Evolutionary conservation across 1,284 basidiomycete genomes (phyloP), one percentile per base, ranked within the genome.

Genomic region (Moniliophthora roreri): DNA sequence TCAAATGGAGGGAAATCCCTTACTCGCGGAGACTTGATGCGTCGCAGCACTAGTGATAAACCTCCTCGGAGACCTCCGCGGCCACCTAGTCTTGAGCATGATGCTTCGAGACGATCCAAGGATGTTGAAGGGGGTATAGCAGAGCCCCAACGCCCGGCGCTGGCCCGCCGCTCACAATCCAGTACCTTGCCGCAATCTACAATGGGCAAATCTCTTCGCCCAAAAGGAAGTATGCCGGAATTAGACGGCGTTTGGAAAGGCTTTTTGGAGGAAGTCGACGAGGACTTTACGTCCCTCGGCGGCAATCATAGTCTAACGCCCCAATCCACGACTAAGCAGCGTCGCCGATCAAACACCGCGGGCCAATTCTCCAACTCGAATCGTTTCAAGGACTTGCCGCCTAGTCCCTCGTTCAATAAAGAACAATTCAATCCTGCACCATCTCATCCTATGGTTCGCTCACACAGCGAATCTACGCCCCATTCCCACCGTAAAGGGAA

Each of bases 11-110:
- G 28, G 28, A 6, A 32, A 32, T 11, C 39, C 32, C 28, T n/a
- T 7, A 36, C 28, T 11, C 20, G 10, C 18, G 23, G 13, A 26
- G 38, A 50, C 8, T 10, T 18, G n/a, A 20, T 4, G 16, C n/a
- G 15, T 15, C 36, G 32, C 15, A 34, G 20, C 10, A 20, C 13
- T 16, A 23, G 3, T 36, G 16, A 16, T 26, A 18, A 39, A 28
- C 24, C 60, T 38, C 64, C 65, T 38, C 54, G 38, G 53, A 64
- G 65, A 24, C 65, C 66, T 9, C 62, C 63, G 48, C 62, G 64
- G 15, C 67, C 67, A 28, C 67, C 68, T 15, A 63, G 63, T 46
- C 60, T 67, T 4, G 55, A 66, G 41, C 51, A 66, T 13, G 47
- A 57, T 44, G 37, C 28, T 40, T 52, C 54, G 2, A 26, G 47